Percentiles rank a stretch among this genome's conserved stretches.
These are phyloP conservation scores for Sporodiniella umbellata DNA, from an alignment of 371 early-diverging fungal species.

Conservation along the genomic window DNA sequence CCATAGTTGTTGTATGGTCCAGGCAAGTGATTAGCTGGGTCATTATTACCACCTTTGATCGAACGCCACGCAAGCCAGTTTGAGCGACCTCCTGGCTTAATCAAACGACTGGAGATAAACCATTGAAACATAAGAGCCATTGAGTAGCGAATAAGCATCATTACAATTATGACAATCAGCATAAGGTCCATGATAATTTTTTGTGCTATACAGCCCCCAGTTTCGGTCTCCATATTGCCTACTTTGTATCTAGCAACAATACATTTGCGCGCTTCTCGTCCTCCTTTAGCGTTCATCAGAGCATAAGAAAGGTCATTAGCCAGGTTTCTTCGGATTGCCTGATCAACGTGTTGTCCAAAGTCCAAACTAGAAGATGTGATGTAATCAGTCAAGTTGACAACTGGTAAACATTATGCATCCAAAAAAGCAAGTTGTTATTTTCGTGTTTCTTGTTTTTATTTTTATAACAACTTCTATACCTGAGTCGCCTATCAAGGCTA, in stretches of 20 bases:
- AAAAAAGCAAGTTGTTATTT: too few species aligned
- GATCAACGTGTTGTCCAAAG: slow-evolving; percentile 22
- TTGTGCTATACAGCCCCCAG: slow-evolving; percentile 55
- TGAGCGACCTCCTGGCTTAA: slow-evolving; percentile 48
- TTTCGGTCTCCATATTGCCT: slow-evolving; percentile 43
- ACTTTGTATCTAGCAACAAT: slow-evolving; percentile 35
- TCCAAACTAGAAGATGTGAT: slow-evolving; percentile 5
- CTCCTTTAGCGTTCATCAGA: slow-evolving; percentile 29
- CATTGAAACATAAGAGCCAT: slow-evolving; percentile 63
- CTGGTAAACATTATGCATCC: slow-evolving; percentile 15
- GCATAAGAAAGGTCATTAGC: slow-evolving; percentile 49
- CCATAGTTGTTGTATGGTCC: slow-evolving; percentile 47
- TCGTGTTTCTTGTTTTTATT: slow-evolving; percentile 1
- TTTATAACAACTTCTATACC: slow-evolving; percentile 18
- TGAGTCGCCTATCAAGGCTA: slow-evolving; percentile 49
- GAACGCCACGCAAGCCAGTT: slow-evolving; percentile 51
- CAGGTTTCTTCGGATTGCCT: slow-evolving; percentile 19
- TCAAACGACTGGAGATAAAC: slow-evolving; percentile 40
- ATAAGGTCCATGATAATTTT: slow-evolving; percentile 43
- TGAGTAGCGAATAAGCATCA: slow-evolving; percentile 49
- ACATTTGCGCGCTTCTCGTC: slow-evolving; percentile 39
- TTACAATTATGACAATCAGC: slow-evolving; percentile 39
- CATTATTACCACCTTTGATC: slow-evolving; percentile 46
- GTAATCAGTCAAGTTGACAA: slow-evolving; percentile 33
- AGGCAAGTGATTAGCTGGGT: slow-evolving; percentile 45